A percentile compares a stretch with the other conserved stretches of the same genome.
Conservation (phyloP, 805 yeast species). For the Starmera quercuum region DNA sequence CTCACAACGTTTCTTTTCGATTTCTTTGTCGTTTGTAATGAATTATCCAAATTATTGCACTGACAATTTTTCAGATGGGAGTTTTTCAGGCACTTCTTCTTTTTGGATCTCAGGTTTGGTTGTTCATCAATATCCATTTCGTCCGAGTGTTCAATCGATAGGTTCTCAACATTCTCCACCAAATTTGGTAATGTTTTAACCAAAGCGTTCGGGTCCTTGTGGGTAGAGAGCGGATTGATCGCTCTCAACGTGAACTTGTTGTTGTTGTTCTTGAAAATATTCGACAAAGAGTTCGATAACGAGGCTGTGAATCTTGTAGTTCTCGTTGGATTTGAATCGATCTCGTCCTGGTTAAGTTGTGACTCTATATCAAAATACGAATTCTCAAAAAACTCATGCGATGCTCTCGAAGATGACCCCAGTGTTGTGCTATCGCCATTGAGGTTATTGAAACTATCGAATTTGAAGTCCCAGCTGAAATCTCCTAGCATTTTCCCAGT, state of each 20-base stretch:
- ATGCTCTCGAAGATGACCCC: conserved; percentile 21
- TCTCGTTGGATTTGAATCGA: neutral
- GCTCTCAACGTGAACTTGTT: conserved; percentile 28
- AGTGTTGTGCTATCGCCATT: neutral
- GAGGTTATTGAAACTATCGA: neutral
- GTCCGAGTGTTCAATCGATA: conserved; percentile 5
- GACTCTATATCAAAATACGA: neutral
- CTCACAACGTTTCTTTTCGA: conserved; percentile 13
- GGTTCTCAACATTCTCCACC: conserved; percentile 11
- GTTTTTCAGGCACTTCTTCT: conserved; percentile 5
- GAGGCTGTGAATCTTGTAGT: conserved; percentile 8
- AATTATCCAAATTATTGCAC: conserved; percentile 1
- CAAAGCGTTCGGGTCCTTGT: conserved; percentile 11
- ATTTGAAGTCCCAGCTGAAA: neutral
- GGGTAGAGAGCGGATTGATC: conserved; percentile 22
- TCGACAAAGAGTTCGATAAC: conserved; percentile 15
- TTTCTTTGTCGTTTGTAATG: conserved; percentile 9
- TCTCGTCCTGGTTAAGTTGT: neutral
- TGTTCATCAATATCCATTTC: neutral
- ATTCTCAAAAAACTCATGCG: conserved; percentile 11
- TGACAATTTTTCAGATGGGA: conserved; percentile 10
- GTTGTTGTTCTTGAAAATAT: conserved; percentile 16
- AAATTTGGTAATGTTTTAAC: conserved; percentile 8
- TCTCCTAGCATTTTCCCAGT: neutral
- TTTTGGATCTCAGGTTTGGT: neutral